Percentiles rank a stretch among this genome's conserved stretches.
These are phyloP conservation scores for Rhodosporidiobolus odoratus DNA, from an alignment of 768 basidiomycete species.

Conservation along the genomic window DNA sequence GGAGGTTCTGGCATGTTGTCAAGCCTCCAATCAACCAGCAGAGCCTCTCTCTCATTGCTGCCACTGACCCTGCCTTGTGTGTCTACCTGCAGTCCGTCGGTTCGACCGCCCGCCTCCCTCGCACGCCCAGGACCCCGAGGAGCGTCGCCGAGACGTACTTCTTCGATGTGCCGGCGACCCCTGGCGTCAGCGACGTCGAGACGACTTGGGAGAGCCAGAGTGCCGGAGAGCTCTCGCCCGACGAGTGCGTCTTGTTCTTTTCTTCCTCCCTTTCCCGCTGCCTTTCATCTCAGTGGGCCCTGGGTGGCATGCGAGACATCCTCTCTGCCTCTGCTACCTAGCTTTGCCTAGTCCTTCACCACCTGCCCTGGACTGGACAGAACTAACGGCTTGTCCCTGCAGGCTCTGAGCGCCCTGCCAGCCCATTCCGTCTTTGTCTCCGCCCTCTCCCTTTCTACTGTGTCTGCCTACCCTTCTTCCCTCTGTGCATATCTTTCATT, in stretches of 20 bases:
- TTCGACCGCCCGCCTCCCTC: conserved; percentile 77
- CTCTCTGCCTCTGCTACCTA: too few relatives aligned
- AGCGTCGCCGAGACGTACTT: conserved; percentile 80
- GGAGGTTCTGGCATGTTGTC: neutral
- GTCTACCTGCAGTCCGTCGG: conserved; percentile 51
- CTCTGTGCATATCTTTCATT: too few relatives aligned
- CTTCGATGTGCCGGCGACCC: conserved; percentile 53
- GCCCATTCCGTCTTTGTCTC: conserved; percentile 43
- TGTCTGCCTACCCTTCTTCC: too few relatives aligned
- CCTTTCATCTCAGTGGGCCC: too few relatives aligned
- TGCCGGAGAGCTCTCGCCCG: conserved; percentile 1
- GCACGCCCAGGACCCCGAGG: conserved; percentile 75
- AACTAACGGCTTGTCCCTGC: neutral
- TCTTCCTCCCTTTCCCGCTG: neutral
- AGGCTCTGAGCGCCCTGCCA: conserved; percentile 55
- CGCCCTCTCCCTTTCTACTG: conserved; percentile 53
- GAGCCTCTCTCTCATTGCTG: too few relatives aligned
- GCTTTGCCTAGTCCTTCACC: neutral
- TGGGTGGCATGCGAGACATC: too few relatives aligned
- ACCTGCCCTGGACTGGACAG: neutral
- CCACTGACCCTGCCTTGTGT: conserved; percentile 66
- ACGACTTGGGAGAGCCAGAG: neutral
- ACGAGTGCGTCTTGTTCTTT: neutral
- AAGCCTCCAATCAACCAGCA: neutral
- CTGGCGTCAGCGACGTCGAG: neutral